A percentile compares a stretch with the other conserved stretches of the same genome.
Evolutionary conservation across 2,329 filamentous ascomycete species (phyloP).

Genomic region (Phyllosticta citriasiana): DNA sequence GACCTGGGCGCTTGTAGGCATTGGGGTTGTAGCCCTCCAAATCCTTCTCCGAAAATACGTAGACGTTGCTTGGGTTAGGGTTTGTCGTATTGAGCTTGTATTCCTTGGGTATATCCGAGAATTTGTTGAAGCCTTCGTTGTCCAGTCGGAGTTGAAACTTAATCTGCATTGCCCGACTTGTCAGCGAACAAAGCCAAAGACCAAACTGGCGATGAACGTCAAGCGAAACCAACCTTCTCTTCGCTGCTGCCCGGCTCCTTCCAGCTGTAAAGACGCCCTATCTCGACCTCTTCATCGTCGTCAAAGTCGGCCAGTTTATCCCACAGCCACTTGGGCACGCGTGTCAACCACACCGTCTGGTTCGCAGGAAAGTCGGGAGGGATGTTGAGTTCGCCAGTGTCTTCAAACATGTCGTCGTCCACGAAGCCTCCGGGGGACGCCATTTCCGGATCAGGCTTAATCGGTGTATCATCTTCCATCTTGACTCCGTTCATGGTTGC

Average conservation of each 20-base stretch:
- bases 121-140: background rate
- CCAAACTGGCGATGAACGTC: background rate
- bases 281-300: slow-evolving; percentile 29
- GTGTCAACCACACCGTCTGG: slow-evolving; percentile 28
- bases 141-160: slow-evolving; percentile 11
- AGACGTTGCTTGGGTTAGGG: slow-evolving; percentile 66
- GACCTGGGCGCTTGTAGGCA: slow-evolving; percentile 17
- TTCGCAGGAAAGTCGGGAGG: slow-evolving; percentile 15
- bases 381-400: slow-evolving; percentile 33
- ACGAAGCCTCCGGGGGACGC: slow-evolving; percentile 21
- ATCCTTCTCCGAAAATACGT: slow-evolving; percentile 88
- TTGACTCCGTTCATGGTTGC: slow-evolving; percentile 30
- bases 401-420: slow-evolving; percentile 35
- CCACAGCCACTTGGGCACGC: slow-evolving; percentile 31
- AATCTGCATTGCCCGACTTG: background rate
- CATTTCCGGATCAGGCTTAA: slow-evolving; percentile 24
- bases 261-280: slow-evolving; percentile 22
- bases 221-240: slow-evolving; percentile 2
- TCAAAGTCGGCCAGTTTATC: slow-evolving; percentile 24
- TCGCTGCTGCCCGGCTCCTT: slow-evolving; percentile 2
- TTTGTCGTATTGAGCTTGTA: slow-evolving; percentile 70
- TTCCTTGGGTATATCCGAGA: slow-evolving; percentile 61
- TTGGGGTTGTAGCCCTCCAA: slow-evolving; percentile 59
- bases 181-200: background rate
- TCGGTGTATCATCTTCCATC: slow-evolving; percentile 27